Conservation (phyloP, 306 rosid genomes). For the Citrullus amarus region DNA sequence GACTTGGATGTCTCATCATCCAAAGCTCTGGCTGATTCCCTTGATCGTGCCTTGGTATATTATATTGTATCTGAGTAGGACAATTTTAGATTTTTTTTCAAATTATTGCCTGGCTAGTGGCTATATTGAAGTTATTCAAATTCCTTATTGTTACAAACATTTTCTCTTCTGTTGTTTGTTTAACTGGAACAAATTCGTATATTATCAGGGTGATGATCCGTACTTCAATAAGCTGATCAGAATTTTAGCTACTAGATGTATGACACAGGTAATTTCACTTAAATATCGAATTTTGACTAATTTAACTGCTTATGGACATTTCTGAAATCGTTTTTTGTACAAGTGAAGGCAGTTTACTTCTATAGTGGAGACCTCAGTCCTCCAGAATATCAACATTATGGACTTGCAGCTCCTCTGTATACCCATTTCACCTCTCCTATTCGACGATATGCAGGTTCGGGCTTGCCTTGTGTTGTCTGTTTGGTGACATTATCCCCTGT, state of each 20-base stretch:
- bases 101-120: background rate
- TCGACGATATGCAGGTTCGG: slow-evolving; percentile 87
- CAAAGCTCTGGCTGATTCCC: slow-evolving; percentile 92
- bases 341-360: slow-evolving; percentile 78
- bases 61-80: background rate
- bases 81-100: background rate
- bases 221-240: slow-evolving; percentile 90
- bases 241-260: slow-evolving; percentile 91
- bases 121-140: background rate
- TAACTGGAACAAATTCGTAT: background rate
- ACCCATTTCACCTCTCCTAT: slow-evolving; percentile 98
- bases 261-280: slow-evolving; percentile 71
- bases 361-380: slow-evolving; percentile 93
- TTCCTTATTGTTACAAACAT: background rate
- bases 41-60: slow-evolving; percentile 83
- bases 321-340: slow-evolving; percentile 5
- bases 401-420: slow-evolving; percentile 86
- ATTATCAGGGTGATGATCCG: slow-evolving; percentile 80
- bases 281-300: background rate
- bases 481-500: slow-evolving; percentile 7
- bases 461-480: slow-evolving; percentile 1
- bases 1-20: slow-evolving; percentile 83
- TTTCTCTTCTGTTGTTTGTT: background rate
- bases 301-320: slow-evolving; percentile 1
- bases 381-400: slow-evolving; percentile 90